These are phyloP conservation scores for Monosporascus sp. DNA, from an alignment of 2,329 filamentous ascomycete species.

Conservation along the genomic window DNA sequence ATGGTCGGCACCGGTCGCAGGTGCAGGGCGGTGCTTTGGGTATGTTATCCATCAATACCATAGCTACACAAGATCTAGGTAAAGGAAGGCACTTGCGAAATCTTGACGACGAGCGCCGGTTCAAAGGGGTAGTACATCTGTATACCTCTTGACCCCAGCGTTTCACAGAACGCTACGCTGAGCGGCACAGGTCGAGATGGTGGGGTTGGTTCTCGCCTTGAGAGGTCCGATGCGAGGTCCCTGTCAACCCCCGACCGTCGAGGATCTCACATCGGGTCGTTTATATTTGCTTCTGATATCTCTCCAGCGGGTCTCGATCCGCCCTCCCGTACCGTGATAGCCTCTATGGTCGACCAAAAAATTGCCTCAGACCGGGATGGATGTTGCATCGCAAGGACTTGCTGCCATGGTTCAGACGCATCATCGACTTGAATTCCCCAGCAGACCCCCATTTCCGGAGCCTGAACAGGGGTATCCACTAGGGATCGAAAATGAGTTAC, in stretches of 20 bases:
- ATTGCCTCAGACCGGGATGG: neutral
- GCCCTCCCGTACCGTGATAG: neutral
- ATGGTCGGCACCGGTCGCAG: neutral
- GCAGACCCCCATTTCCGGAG: neutral
- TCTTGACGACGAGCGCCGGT: neutral
- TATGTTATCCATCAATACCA: neutral
- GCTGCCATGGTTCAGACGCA: neutral
- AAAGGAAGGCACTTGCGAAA: neutral
- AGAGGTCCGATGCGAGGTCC: neutral
- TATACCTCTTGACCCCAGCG: neutral
- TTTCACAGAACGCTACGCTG: constrained; percentile 1
- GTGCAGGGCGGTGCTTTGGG: neutral
- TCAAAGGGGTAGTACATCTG: neutral
- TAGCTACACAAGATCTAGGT: neutral
- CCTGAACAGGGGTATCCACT: neutral
- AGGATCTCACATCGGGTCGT: neutral
- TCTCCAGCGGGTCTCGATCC: neutral
- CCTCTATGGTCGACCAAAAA: neutral
- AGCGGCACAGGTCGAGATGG: neutral
- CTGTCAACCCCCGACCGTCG: neutral
- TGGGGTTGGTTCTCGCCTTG: neutral
- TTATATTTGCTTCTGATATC: neutral
- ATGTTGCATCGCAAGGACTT: neutral
- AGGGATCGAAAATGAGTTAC: neutral
- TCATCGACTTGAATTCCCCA: neutral